Conservation (phyloP, 2,329 filamentous ascomycete species). For the Colletotrichum costaricense region DNA sequence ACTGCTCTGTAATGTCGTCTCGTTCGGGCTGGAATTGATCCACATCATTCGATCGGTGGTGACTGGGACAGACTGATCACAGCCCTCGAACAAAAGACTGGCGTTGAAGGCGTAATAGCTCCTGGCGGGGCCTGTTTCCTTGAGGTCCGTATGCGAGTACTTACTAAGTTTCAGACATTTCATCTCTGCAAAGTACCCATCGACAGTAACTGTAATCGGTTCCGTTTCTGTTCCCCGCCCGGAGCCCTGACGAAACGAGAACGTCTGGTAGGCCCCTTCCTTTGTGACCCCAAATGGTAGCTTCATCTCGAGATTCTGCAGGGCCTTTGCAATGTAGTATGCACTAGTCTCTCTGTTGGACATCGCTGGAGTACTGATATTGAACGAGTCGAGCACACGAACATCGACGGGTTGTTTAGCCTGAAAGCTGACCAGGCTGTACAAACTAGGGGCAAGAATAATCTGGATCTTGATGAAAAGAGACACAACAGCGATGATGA, state of each 20-base stretch:
- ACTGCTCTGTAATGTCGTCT: not conserved
- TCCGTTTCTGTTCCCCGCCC: not conserved
- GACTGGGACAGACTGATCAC: not conserved
- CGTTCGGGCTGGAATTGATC: not conserved
- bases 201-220: constrained; percentile 4
- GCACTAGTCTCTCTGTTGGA: not conserved
- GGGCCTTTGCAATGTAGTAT: constrained; percentile 4
- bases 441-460: constrained; percentile 22
- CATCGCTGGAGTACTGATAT: not conserved
- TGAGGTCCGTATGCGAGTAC: not conserved
- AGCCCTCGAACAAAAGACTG: not conserved
- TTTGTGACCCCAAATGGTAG: constrained; percentile 14
- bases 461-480: constrained; percentile 20
- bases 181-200: constrained; percentile 8
- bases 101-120: too few species aligned
- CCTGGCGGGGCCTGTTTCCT: not conserved
- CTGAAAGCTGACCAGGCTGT: not conserved
- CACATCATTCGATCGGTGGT: not conserved
- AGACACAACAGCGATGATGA: not conserved
- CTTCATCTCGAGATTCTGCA: constrained; percentile 20
- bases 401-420: not conserved
- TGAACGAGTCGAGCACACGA: constrained; percentile 1
- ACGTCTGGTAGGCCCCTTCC: constrained; percentile 17
- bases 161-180: not conserved
- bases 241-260: not conserved